Percentiles rank a stretch among this genome's conserved stretches.
phyloP scores from a whole-genome alignment of 306 rosid species.

The Arachis hypogaea region DNA sequence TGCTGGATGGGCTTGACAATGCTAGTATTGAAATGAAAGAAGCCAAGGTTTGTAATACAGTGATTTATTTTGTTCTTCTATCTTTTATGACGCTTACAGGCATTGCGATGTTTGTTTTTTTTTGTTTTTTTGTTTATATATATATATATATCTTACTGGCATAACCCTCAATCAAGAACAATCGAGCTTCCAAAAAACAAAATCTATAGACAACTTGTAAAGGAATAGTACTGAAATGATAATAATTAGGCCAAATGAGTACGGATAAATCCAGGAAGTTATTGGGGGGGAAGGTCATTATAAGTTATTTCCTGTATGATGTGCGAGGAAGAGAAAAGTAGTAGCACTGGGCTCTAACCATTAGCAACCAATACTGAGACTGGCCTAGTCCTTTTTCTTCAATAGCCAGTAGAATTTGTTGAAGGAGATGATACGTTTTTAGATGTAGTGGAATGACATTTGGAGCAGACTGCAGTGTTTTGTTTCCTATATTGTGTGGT shows the following conservation, averaged over 20 bases:
- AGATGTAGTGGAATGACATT: not conserved
- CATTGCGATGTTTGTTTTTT: not conserved
- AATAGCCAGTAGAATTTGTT: not conserved
- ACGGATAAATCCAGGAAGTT: not conserved
- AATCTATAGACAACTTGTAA: not conserved
- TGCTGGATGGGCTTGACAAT: slow-evolving; percentile 99
- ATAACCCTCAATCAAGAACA: not conserved
- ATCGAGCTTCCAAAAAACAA: not conserved
- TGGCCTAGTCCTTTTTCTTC: not conserved
- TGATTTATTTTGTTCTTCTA: slow-evolving; percentile 20
- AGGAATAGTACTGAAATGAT: not conserved
- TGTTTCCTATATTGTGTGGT: not conserved
- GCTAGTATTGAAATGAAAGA: slow-evolving; percentile 97
- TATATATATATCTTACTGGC: not conserved
- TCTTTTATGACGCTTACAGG: not conserved
- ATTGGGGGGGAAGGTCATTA: not conserved
- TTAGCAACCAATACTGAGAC: not conserved
- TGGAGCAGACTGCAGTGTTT: not conserved
- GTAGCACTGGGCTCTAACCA: not conserved
- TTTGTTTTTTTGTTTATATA: not conserved
- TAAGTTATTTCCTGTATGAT: not conserved
- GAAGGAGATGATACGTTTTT: not conserved
- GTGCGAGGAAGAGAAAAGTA: not conserved
- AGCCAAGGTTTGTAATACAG: slow-evolving; percentile 68
- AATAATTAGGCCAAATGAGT: not conserved